Evolutionary conservation across 768 basidiomycete species (phyloP).

Genomic region (Podaxis mareebaensis): DNA sequence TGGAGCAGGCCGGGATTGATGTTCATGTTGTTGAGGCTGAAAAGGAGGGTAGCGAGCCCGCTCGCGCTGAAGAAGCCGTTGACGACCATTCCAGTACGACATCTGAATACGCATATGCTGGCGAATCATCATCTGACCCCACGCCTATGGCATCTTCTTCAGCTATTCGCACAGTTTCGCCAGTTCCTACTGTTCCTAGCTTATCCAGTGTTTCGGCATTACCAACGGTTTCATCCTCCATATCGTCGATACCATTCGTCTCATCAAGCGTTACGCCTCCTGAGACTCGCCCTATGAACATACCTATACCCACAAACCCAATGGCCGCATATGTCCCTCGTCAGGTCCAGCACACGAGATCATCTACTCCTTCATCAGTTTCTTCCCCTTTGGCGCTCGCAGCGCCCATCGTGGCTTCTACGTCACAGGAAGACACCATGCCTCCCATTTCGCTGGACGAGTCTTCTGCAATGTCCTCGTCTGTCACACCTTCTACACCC

Average conservation of each 20-base stretch:
- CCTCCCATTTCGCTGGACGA: slow-evolving; percentile 73
- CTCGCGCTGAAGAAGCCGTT: slow-evolving; percentile 26
- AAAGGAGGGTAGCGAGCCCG: not conserved
- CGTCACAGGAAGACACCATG: slow-evolving; percentile 57
- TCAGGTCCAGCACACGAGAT: slow-evolving; percentile 61
- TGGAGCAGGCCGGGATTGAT: slow-evolving; percentile 27
- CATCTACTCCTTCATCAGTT: slow-evolving; percentile 86
- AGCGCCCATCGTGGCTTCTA: slow-evolving; percentile 76
- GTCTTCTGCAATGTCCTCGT: slow-evolving; percentile 17
- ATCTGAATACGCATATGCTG: slow-evolving; percentile 62
- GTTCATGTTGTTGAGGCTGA: not conserved
- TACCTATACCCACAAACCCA: slow-evolving; percentile 23
- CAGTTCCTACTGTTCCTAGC: slow-evolving; percentile 33
- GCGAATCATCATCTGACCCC: slow-evolving; percentile 54
- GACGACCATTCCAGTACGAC: slow-evolving; percentile 64
- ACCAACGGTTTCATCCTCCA: slow-evolving; percentile 26
- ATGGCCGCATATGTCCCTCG: slow-evolving; percentile 31
- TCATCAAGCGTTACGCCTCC: slow-evolving; percentile 20
- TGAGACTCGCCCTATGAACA: slow-evolving; percentile 23
- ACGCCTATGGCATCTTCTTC: slow-evolving; percentile 62
- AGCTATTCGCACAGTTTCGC: slow-evolving; percentile 34
- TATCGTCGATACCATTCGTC: slow-evolving; percentile 23
- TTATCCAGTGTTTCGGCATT: not conserved
- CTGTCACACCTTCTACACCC: slow-evolving; percentile 1
- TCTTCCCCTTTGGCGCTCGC: slow-evolving; percentile 87